phyloP scores from a whole-genome alignment of 257 asterid genomes.

The Primulina huaijiensis region DNA sequence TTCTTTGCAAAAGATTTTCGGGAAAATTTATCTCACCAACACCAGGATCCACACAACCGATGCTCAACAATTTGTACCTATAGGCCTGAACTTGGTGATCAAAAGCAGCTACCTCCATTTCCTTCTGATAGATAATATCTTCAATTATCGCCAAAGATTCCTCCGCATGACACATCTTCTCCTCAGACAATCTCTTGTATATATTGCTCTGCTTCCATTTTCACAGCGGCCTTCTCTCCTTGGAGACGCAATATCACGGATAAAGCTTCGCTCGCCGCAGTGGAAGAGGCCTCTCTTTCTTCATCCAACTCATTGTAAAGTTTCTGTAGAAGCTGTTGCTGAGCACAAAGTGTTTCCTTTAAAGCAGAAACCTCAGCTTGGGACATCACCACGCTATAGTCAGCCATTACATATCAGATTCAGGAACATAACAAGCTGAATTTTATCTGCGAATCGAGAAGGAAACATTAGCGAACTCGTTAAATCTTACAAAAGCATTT shows the following conservation, averaged over 20 bases:
- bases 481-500: not conserved
- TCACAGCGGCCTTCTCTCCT: constrained; percentile 80
- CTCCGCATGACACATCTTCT: constrained; percentile 79
- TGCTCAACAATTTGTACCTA: constrained; percentile 54
- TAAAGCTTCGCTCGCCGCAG: constrained; percentile 81
- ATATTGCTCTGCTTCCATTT: constrained; percentile 94
- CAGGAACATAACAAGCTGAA: constrained; percentile 8
- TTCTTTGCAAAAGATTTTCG: constrained; percentile 51
- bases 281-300: constrained; percentile 82
- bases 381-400: constrained; percentile 31
- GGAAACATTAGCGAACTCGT: not conserved
- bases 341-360: constrained; percentile 69
- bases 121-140: constrained; percentile 76
- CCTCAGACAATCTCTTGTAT: constrained; percentile 81
- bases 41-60: constrained; percentile 63
- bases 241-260: constrained; percentile 78
- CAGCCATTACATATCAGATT: constrained; percentile 42
- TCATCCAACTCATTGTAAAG: constrained; percentile 83
- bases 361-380: constrained; percentile 43
- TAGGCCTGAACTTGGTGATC: constrained; percentile 80
- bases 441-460: constrained; percentile 21
- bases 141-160: constrained; percentile 75
- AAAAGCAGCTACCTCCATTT: constrained; percentile 77
- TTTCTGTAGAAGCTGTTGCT: constrained; percentile 70
- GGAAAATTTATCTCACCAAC: constrained; percentile 47